Base-by-base conservation (phyloP, 805 yeast species). In the Metschnikowia koreensis region DNA sequence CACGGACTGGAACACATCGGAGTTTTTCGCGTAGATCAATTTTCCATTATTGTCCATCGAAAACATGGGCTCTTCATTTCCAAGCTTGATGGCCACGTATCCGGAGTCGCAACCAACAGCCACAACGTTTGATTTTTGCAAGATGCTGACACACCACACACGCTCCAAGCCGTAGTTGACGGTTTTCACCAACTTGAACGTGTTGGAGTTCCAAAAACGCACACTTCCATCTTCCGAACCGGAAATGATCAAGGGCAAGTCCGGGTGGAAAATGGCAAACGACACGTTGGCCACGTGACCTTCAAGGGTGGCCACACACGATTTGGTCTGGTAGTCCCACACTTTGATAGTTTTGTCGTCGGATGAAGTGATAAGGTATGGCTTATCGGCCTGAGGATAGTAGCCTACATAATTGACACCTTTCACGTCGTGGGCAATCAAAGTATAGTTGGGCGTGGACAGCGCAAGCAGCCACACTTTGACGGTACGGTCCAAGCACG, bases 181-280 rank as follows among this genome's bases (percentile, higher is more conserved):
- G 7, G 97, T 84, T 72, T 91, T 91, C 72, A 93, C 98, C 58
- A 93, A 80, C 72, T 89, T 90, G 75, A 93, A 94, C 36, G 98
- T 90, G 66, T 87, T 87, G 22, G 97, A 80, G 68, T 89, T 93
- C 99, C 99, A 94, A 63, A 94, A 81, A 66, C 92, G 90, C 60
- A 94, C 78, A 9, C 97, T 86, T 48, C 96, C 90, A 73, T 94
- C 99, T 73, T 94, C 99, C 47, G 97, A 87, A 59, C 99, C 99
- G 3, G 97, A 90, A 44, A 94, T 81, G 58, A 94, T 92, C 58
- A 93, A 75, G 22, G 99, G 99, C 64, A 94, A 79, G 64, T 93
- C 96, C n/a, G 97, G 97, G 69, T 94, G 99, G 85, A 92, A 94
- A 36, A 92, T 83, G 7, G 99, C 99, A 75, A 91, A 94, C 28